These are phyloP conservation scores for Cryptosporidium ubiquitum DNA, from an alignment of 169 alveolate species.

Conservation along the genomic window DNA sequence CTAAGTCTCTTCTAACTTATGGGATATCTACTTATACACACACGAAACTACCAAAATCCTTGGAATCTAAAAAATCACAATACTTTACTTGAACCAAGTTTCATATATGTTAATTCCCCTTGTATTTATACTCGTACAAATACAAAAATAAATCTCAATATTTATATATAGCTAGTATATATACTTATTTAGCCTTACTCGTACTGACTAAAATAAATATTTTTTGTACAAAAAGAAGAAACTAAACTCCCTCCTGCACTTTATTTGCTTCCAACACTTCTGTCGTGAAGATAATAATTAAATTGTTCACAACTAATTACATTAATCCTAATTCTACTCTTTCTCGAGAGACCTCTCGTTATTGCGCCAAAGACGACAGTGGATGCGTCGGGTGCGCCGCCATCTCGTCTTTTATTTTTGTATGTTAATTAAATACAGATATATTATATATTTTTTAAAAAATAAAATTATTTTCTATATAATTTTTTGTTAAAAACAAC, in stretches of 20 bases:
- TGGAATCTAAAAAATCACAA: constrained; percentile 68
- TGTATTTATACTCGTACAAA: constrained; percentile 26
- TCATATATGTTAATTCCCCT: constrained; percentile 42
- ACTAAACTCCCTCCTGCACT: constrained; percentile 57
- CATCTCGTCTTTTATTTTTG: not conserved
- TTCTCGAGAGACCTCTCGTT: constrained; percentile 70
- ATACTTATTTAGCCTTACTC: constrained; percentile 32
- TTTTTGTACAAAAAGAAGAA: constrained; percentile 39
- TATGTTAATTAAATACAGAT: not conserved
- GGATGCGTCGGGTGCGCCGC: constrained; percentile 26
- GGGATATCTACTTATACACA: constrained; percentile 74
- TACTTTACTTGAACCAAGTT: constrained; percentile 67
- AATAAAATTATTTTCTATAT: not conserved
- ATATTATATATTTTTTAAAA: not conserved
- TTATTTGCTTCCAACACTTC: constrained; percentile 28
- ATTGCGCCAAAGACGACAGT: constrained; percentile 46
- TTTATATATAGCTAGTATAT: constrained; percentile 41
- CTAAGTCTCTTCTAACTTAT: constrained; percentile 75
- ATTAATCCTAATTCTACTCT: constrained; percentile 29
- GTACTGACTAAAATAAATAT: constrained; percentile 11
- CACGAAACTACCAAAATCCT: constrained; percentile 75
- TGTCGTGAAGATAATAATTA: constrained; percentile 12
- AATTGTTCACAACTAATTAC: not conserved
- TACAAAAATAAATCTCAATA: constrained; percentile 39
- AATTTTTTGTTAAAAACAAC: not conserved